Percentiles rank a stretch among this genome's conserved stretches.
phyloP scores from a whole-genome alignment of 371 early-diverging fungal species.

The Mortierella sp. region DNA sequence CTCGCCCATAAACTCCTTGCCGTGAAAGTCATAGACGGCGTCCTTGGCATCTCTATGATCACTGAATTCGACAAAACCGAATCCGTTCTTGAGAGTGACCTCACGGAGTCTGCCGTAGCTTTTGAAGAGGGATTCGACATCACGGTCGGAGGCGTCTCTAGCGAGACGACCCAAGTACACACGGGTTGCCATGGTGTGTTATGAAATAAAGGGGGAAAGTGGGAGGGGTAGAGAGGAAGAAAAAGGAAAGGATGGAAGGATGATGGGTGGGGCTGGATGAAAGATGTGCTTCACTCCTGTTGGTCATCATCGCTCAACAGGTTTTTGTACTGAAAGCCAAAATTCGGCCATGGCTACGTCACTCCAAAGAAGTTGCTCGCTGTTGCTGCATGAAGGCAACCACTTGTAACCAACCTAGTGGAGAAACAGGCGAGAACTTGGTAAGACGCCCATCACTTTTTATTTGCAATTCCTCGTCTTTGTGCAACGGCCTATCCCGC shows the following conservation, averaged over 20 bases:
- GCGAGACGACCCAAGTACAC: constrained; percentile 82
- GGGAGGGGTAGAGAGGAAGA: neutral
- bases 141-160: constrained; percentile 76
- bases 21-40: constrained; percentile 79
- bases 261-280: constrained; percentile 5
- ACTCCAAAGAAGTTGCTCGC: neutral
- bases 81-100: constrained; percentile 79
- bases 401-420: neutral
- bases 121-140: constrained; percentile 78
- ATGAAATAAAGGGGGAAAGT: constrained; percentile 1
- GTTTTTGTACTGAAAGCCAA: neutral
- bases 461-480: neutral
- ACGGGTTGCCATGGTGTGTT: constrained; percentile 65
- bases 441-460: constrained; percentile 8
- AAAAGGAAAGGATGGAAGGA: neutral
- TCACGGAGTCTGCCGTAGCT: constrained; percentile 80
- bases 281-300: neutral
- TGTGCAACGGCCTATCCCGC: neutral
- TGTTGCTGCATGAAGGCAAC: neutral
- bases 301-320: neutral
- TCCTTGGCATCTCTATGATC: constrained; percentile 82
- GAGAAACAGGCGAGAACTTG: neutral
- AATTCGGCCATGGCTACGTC: neutral
- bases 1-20: constrained; percentile 80
- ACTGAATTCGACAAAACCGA: constrained; percentile 83